Evolutionary conservation across 495 filamentous ascomycete species (phyloP).

Genomic region (Penicillium bialowiezense): DNA sequence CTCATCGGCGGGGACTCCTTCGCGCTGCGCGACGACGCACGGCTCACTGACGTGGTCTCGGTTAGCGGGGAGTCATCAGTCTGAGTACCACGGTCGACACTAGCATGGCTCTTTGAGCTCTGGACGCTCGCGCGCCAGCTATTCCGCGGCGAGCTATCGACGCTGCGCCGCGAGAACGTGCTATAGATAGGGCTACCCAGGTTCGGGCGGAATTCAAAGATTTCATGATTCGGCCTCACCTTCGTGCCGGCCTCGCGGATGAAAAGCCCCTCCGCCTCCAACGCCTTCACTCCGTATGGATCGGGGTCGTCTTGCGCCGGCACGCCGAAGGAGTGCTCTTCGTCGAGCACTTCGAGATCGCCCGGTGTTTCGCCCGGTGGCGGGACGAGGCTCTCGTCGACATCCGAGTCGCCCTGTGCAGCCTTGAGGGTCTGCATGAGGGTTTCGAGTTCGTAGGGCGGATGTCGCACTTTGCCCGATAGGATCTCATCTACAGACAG

Average conservation of each 20-base stretch:
- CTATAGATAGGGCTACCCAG: conserved; percentile 73
- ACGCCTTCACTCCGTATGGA: conserved; percentile 81
- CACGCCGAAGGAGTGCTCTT: conserved; percentile 60
- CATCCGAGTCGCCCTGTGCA: conserved; percentile 74
- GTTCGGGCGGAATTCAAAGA: conserved; percentile 77
- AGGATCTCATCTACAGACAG: conserved; percentile 78
- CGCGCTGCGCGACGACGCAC: conserved; percentile 45
- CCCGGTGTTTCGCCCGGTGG: conserved; percentile 65
- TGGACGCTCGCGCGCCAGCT: conserved; percentile 68
- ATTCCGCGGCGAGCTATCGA: conserved; percentile 53
- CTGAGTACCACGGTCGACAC: conserved; percentile 57
- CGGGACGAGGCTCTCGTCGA: conserved; percentile 56
- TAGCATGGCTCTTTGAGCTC: conserved; percentile 60
- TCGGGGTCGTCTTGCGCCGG: conserved; percentile 75
- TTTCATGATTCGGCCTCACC: conserved; percentile 62
- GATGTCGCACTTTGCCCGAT: conserved; percentile 70
- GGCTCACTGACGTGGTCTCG: conserved; percentile 36
- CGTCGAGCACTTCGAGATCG: conserved; percentile 60
- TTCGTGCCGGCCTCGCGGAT: conserved; percentile 82
- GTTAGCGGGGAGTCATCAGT: conserved; percentile 55
- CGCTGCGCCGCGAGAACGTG: conserved; percentile 64
- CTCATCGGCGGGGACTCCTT: conserved; percentile 28
- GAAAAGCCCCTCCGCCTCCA: conserved; percentile 80
- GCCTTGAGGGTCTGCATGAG: conserved; percentile 80
- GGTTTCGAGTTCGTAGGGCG: conserved; percentile 59